Evolutionary conservation across 768 basidiomycete genomes (phyloP), one percentile per base, ranked within the genome.

Genomic region (Lentinula edodes): DNA sequence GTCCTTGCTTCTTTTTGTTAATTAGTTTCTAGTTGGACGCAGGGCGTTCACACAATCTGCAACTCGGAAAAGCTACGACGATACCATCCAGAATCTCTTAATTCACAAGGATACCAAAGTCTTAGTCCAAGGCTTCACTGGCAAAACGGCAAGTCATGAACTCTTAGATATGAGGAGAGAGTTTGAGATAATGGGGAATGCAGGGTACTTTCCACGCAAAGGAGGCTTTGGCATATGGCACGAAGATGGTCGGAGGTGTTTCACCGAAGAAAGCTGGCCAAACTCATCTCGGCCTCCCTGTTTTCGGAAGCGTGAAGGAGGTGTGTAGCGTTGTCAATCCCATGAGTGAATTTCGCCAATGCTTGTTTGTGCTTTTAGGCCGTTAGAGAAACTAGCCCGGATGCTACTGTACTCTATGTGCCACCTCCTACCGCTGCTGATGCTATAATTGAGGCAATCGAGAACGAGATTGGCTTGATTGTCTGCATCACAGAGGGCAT

Each of bases 401-500:
- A 98, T 69, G 97, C 97, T 34, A 89, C 93, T 39, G 87, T 99
- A 62, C 87, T 99, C 76, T 99, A 98, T 73, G 97, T 99, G 13
- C 97, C 97, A 5, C 97, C 97, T n/a, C 93, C 95, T 4, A 82
- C 83, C 54, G 96, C 96, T 18, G 97, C 93, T 34, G 95, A 96
- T 66, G 97, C 97, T 45, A 98, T 99, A 73, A 88, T 99, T 60
- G 97, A 99, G 75, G 97, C 97, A 39, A 98, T 99, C 68, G 97
- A 98, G 74, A 93, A 92, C 67, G 97, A 99, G 75, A 95, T 99
- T 79, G 87, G 89, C 16, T 78, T 99, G 62, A 99, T 99, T 78
- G 97, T 99, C 52, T 95, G 95, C 72, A 91, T 99, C 68, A 99
- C 97, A 12, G 97, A 99, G 75, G 97, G 97, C 45, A 99, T 99